phyloP scores from a whole-genome alignment of 2,329 filamentous ascomycete genomes.

The Penicillium sp. region DNA sequence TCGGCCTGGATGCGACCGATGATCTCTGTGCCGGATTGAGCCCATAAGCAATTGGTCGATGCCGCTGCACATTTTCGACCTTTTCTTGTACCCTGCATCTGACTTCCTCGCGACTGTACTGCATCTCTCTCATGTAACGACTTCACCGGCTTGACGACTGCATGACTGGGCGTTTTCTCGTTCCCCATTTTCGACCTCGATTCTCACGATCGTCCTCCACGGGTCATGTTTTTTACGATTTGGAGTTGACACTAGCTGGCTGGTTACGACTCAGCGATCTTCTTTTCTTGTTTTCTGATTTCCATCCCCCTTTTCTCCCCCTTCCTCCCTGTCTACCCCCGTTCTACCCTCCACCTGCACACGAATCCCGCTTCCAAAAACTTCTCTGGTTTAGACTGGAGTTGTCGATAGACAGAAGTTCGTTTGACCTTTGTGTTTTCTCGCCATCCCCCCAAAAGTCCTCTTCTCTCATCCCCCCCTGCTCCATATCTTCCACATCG shows the following conservation, averaged over 20 bases:
- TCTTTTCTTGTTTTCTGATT: slow-evolving; percentile 8
- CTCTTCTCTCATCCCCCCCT: not conserved
- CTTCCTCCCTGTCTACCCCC: slow-evolving; percentile 1
- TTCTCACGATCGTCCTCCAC: slow-evolving; percentile 21
- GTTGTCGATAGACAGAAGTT: slow-evolving; percentile 15
- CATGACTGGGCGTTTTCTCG: slow-evolving; percentile 41
- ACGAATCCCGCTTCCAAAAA: slow-evolving; percentile 2
- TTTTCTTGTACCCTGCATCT: slow-evolving; percentile 18
- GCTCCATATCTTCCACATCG: not conserved
- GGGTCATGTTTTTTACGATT: slow-evolving; percentile 22
- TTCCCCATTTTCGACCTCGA: slow-evolving; percentile 16
- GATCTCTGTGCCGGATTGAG: slow-evolving; percentile 39
- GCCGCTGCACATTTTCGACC: not conserved
- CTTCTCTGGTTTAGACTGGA: slow-evolving; percentile 1
- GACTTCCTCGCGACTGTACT: slow-evolving; percentile 30
- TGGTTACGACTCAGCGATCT: slow-evolving; percentile 33
- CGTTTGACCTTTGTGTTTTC: slow-evolving; percentile 6
- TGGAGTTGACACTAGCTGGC: slow-evolving; percentile 36
- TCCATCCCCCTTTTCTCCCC: slow-evolving; percentile 2
- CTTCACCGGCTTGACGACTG: slow-evolving; percentile 41
- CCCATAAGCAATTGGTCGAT: slow-evolving; percentile 28
- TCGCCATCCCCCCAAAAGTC: not conserved
- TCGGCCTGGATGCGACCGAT: slow-evolving; percentile 40
- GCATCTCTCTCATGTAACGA: slow-evolving; percentile 40
- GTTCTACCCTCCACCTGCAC: not conserved